phyloP scores from a whole-genome alignment of 352 stramenopile species.

The Phytophthora vignae region DNA sequence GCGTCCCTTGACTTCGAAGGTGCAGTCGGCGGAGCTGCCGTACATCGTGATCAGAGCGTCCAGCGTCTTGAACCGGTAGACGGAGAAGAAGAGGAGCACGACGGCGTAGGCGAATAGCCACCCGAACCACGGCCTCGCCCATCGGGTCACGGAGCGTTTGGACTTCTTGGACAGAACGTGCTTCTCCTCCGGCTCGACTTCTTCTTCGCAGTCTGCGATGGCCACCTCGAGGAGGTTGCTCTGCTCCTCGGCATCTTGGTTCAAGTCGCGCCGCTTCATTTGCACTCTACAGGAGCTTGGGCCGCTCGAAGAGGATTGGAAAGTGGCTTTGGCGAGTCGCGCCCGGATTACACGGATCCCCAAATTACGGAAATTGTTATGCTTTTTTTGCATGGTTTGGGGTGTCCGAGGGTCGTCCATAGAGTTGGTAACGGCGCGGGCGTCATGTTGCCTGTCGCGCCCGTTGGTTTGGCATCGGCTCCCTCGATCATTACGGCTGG shows the following conservation, averaged over 20 bases:
- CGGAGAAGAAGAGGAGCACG: background rate
- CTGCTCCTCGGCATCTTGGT: background rate
- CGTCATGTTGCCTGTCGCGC: background rate
- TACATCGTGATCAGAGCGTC: constrained; percentile 2
- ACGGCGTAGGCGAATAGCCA: background rate
- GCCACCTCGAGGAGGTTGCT: background rate
- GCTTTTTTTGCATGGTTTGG: background rate
- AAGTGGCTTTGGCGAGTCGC: background rate
- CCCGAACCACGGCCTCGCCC: background rate
- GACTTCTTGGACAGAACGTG: background rate
- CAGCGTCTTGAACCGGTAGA: background rate
- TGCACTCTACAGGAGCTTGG: background rate
- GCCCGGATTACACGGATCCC: background rate
- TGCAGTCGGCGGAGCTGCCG: background rate
- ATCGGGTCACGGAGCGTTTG: background rate
- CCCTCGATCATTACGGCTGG: background rate
- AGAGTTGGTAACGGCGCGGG: constrained; percentile 3
- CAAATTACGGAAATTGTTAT: background rate
- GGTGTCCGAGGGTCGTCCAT: background rate
- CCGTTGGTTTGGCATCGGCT: background rate
- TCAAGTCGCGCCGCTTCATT: background rate
- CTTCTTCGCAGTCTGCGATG: constrained; percentile 1
- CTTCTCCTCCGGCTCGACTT: constrained; percentile 1
- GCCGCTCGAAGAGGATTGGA: background rate
- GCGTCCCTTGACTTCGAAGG: background rate